phyloP scores from a whole-genome alignment of 192 early-diverging fungal species.

The Funneliformis mosseae region DNA sequence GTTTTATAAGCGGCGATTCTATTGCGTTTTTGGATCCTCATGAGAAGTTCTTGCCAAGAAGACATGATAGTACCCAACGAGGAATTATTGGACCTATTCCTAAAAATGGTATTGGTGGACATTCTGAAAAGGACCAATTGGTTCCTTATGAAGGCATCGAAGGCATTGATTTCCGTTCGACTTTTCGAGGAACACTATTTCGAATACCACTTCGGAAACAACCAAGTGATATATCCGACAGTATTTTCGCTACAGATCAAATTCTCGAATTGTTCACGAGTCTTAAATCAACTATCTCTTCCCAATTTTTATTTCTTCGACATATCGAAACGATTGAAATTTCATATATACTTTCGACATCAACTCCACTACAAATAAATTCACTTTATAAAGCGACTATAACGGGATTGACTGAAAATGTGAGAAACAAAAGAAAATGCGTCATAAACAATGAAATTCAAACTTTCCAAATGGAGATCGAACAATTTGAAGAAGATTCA shows the following conservation, averaged over 20 bases:
- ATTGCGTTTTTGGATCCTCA: constrained; percentile 39
- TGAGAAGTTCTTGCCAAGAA: constrained; percentile 11
- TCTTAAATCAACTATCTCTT: not conserved
- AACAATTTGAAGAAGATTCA: not conserved
- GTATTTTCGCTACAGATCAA: not conserved
- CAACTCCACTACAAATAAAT: too few species aligned
- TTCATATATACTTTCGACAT: not conserved
- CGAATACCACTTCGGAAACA: constrained; percentile 31
- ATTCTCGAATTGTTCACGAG: not conserved
- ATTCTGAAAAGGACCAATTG: constrained; percentile 26
- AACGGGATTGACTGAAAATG: too few species aligned
- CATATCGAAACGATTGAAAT: constrained; percentile 26
- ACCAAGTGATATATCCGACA: constrained; percentile 5
- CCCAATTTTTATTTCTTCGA: constrained; percentile 23
- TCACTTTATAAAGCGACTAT: too few species aligned
- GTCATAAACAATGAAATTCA: not conserved
- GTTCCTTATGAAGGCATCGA: constrained; percentile 28
- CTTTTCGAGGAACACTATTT: constrained; percentile 36
- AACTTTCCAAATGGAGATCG: not conserved
- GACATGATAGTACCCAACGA: not conserved
- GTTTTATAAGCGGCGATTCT: constrained; percentile 27
- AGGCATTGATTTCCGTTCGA: constrained; percentile 23
- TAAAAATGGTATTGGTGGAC: not conserved
- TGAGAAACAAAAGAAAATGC: not conserved
- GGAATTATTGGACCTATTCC: not conserved